Evolutionary conservation across 331 rosid species (phyloP).

Genomic region (Phaseolus coccineus): DNA sequence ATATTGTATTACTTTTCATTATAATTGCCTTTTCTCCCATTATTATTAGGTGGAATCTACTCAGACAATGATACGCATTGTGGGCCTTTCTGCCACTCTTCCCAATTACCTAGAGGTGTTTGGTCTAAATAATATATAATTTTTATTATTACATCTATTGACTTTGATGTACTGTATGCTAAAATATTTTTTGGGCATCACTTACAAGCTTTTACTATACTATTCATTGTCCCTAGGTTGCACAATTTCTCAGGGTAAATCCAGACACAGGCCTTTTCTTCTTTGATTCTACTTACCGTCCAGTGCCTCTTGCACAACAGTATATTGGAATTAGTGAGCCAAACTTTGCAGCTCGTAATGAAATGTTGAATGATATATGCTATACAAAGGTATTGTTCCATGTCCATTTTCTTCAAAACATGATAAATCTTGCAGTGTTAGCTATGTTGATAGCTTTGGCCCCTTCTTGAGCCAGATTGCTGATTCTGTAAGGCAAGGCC

Average conservation of each 20-base stretch:
- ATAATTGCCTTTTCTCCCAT: slow-evolving; percentile 26
- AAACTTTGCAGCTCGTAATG: slow-evolving; percentile 86
- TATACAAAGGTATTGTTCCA: slow-evolving; percentile 72
- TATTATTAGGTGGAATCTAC: slow-evolving; percentile 86
- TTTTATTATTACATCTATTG: slow-evolving; percentile 37
- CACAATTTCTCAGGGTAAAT: slow-evolving; percentile 95
- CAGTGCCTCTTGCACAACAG: slow-evolving; percentile 99
- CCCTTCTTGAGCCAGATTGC: slow-evolving; percentile 64
- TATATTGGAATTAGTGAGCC: slow-evolving; percentile 93
- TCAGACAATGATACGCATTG: slow-evolving; percentile 96
- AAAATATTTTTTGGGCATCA: slow-evolving; percentile 36
- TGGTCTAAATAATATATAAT: slow-evolving; percentile 42
- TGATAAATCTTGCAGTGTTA: slow-evolving; percentile 34
- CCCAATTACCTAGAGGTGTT: slow-evolving; percentile 94
- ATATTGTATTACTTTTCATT: neutral
- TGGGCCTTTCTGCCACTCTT: slow-evolving; percentile 98
- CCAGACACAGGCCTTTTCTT: slow-evolving; percentile 93
- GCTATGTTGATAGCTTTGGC: slow-evolving; percentile 37
- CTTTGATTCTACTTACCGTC: slow-evolving; percentile 96
- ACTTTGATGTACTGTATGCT: slow-evolving; percentile 41
- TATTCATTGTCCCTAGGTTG: slow-evolving; percentile 66
- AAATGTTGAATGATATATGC: slow-evolving; percentile 88
- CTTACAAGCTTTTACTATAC: slow-evolving; percentile 31
- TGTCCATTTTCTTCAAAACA: slow-evolving; percentile 34
- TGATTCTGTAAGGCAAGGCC: slow-evolving; percentile 87